A percentile compares a stretch with the other conserved stretches of the same genome.
Conservation (phyloP, 169 alveolate genomes). For the Plasmodium knowlesi region DNA sequence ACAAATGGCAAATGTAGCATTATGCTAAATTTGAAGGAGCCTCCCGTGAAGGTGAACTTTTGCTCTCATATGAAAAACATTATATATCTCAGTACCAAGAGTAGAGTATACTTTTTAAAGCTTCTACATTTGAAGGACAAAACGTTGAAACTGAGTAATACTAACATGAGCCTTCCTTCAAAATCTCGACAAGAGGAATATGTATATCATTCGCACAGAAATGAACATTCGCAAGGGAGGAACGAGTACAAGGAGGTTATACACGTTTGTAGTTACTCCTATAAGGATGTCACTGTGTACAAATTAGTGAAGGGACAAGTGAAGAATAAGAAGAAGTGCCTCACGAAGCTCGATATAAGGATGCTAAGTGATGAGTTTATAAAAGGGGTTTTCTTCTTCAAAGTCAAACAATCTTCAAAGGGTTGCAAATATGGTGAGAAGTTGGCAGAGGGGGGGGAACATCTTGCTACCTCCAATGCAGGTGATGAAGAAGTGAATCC, state of each 20-base stretch:
- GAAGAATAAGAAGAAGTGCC: constrained; percentile 51
- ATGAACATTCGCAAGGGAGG: not conserved
- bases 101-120: constrained; percentile 62
- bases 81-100: constrained; percentile 22
- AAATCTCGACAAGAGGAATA: constrained; percentile 20
- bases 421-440: not conserved
- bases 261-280: constrained; percentile 59
- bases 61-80: constrained; percentile 39
- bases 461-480: not conserved
- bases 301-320: constrained; percentile 55
- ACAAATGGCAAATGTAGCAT: constrained; percentile 32
- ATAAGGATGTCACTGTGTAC: constrained; percentile 22
- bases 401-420: not conserved
- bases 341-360: constrained; percentile 19
- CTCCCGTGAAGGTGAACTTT: constrained; percentile 38
- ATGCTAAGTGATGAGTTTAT: constrained; percentile 20
- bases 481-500: not conserved
- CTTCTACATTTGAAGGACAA: constrained; percentile 30
- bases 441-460: not conserved
- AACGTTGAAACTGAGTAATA: constrained; percentile 41
- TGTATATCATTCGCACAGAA: constrained; percentile 47
- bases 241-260: constrained; percentile 48
- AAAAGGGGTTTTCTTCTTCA: constrained; percentile 54
- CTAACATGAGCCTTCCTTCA: constrained; percentile 55
- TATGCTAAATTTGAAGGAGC: constrained; percentile 45